Evolutionary conservation across 2,329 filamentous ascomycete genomes (phyloP).

Genomic region (Alternaria alternata): DNA sequence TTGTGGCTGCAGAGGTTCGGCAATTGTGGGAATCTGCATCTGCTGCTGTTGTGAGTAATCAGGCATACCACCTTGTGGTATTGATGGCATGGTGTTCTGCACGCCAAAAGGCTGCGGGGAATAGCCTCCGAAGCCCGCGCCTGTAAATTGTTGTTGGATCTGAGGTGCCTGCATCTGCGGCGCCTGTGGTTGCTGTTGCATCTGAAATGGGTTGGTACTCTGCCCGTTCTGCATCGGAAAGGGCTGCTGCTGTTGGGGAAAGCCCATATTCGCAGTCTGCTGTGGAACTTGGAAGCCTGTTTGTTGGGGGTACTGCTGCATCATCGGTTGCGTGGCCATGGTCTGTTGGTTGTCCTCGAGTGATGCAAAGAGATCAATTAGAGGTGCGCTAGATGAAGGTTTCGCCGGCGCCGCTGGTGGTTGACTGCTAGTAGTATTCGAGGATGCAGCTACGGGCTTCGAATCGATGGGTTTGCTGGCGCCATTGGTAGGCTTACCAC

Average conservation of each 20-base stretch:
- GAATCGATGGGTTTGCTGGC: conserved; percentile 50
- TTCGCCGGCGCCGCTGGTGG: conserved; percentile 30
- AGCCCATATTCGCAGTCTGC: conserved; percentile 45
- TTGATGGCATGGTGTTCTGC: conserved; percentile 55
- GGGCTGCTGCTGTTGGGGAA: conserved; percentile 44
- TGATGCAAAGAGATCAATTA: conserved; percentile 47
- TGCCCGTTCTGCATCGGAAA: conserved; percentile 68
- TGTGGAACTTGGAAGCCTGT: conserved; percentile 53
- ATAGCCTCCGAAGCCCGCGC: conserved; percentile 85
- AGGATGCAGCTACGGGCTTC: conserved; percentile 38
- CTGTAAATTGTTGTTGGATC: conserved; percentile 70
- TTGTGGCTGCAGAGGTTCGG: conserved; percentile 57
- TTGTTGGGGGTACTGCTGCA: conserved; percentile 46
- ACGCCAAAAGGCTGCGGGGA: conserved; percentile 67
- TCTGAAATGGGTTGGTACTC: conserved; percentile 90
- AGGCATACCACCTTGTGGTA: conserved; percentile 59
- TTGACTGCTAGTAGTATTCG: conserved; percentile 36
- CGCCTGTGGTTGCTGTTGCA: conserved; percentile 69
- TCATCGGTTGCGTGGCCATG: conserved; percentile 45
- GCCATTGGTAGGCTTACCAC: conserved; percentile 51
- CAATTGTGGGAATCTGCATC: conserved; percentile 41
- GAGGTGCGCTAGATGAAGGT: conserved; percentile 32
- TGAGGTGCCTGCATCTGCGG: conserved; percentile 55
- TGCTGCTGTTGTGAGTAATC: conserved; percentile 54
- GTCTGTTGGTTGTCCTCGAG: conserved; percentile 48